phyloP scores from a whole-genome alignment of 805 yeast species.

The Kodamaea jinghongensis region DNA sequence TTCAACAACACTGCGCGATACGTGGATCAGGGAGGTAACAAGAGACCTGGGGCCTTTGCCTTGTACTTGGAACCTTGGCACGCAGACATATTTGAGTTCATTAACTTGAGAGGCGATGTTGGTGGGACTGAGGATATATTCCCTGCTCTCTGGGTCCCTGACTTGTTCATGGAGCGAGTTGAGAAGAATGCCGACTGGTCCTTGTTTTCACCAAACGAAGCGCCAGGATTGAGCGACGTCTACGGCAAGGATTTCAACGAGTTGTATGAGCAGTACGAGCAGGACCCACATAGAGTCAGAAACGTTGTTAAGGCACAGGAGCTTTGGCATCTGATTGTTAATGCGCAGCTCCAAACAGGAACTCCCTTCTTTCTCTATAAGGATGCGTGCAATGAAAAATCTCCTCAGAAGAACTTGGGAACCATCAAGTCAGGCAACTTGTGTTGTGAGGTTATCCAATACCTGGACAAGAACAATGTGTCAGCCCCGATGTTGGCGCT shows the following conservation, averaged over 20 bases:
- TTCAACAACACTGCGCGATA: constrained; percentile 95
- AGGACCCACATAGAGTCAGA: constrained; percentile 59
- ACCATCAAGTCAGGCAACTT: constrained; percentile 88
- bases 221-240: constrained; percentile 79
- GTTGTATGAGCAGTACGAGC: constrained; percentile 71
- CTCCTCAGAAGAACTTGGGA: constrained; percentile 91
- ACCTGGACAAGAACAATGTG: constrained; percentile 86
- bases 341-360: constrained; percentile 95
- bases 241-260: constrained; percentile 81
- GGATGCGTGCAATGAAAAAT: constrained; percentile 83
- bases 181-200: constrained; percentile 80
- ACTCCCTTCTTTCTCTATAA: constrained; percentile 93
- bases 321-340: constrained; percentile 84
- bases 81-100: constrained; percentile 80
- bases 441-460: constrained; percentile 93
- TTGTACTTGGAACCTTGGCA: constrained; percentile 97
- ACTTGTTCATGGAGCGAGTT: constrained; percentile 89
- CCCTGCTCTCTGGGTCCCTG: constrained; percentile 93
- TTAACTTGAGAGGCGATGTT: constrained; percentile 84
- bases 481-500: constrained; percentile 97
- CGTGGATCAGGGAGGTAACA: constrained; percentile 98
- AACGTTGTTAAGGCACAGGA: constrained; percentile 76
- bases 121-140: constrained; percentile 86
- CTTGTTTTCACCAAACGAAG: constrained; percentile 83
- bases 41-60: constrained; percentile 97